Base-by-base conservation (phyloP, 2,329 filamentous ascomycete genomes). In the Diplodia mutila region DNA sequence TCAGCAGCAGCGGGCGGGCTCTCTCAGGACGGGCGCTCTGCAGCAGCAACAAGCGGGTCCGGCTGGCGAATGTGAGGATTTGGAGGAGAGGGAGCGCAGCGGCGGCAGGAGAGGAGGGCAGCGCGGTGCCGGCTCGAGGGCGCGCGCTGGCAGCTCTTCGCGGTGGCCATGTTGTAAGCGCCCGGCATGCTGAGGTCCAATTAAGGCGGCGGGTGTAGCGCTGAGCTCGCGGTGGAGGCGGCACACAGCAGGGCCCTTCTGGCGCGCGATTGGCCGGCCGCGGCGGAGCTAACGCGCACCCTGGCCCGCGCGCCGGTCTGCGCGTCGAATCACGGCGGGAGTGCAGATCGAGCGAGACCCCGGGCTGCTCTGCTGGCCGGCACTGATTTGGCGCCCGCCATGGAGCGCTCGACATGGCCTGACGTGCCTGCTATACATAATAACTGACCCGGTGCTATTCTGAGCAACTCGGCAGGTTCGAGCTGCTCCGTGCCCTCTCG, bases 371-470 rank as follows among this genome's bases (percentile, higher is more conserved):
- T 37, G 42, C 59, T 51, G 59, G 42, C 59, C 37, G 16, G 39
- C 59, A n/a, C n/a, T 63, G 59, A 34, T 49, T 37, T 37, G 29
- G 27, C 18, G 27, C 16, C 14, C 59, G n/a, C 18, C 23, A 14
- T 29, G 29, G n/a, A 8, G 5, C 3, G 27, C 54, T n/a, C 55
- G 34, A 34, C 57, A 34, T 18, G 25, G 18, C 57, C 39, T 61
- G 39, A 49, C 57, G 4, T 5, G 14, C 27, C 29, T 32, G 29
- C n/a, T n/a, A n/a, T n/a, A n/a, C n/a, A n/a, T n/a, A n/a, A n/a
- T n/a, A n/a, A n/a, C n/a, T n/a, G n/a, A n/a, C n/a, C 55, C 55
- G 55, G 39, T 63, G 27, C 59, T 63, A 63, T 63, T 63, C 59
- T 51, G 27, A 14, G 42, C 18, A 11, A 7, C n/a, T 46, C 42